Conservation (phyloP, 2,329 filamentous ascomycete genomes). For the Colletotrichum melonis region DNA sequence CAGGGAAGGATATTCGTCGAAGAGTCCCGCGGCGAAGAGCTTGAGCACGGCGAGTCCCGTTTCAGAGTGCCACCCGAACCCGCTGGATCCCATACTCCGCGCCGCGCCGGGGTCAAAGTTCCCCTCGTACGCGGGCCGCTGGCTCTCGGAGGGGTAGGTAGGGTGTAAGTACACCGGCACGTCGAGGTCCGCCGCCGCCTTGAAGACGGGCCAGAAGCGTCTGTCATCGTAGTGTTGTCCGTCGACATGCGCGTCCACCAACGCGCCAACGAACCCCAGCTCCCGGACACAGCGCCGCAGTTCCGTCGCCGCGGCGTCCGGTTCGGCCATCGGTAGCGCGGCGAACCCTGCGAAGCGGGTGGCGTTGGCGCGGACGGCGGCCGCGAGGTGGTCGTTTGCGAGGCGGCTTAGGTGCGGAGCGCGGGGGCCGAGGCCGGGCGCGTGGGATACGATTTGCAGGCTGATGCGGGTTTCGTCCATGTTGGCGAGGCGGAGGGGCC, state of each 20-base stretch:
- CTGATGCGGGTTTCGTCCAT: conserved; percentile 41
- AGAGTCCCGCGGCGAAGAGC: conserved; percentile 21
- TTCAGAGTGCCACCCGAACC: conserved; percentile 63
- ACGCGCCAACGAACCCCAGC: conserved; percentile 69
- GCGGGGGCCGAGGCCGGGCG: conserved; percentile 19
- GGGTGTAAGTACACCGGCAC: conserved; percentile 75
- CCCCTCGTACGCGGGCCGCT: conserved; percentile 42
- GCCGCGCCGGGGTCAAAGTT: conserved; percentile 43
- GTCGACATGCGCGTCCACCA: conserved; percentile 70
- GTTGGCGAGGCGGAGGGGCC: conserved; percentile 38
- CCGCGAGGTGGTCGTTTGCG: conserved; percentile 39
- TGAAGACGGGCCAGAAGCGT: conserved; percentile 73
- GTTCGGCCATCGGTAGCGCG: conserved; percentile 59
- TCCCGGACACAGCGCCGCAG: conserved; percentile 64
- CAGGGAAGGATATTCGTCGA: conserved; percentile 14
- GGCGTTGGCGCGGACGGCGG: conserved; percentile 19
- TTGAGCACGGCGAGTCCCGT: conserved; percentile 49
- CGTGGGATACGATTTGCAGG: conserved; percentile 35
- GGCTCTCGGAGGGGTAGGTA: conserved; percentile 45
- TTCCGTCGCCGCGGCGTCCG: conserved; percentile 60
- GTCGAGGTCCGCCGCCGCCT: conserved; percentile 66
- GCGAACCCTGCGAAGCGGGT: conserved; percentile 11
- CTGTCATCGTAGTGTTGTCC: conserved; percentile 68
- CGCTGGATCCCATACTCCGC: conserved; percentile 50
- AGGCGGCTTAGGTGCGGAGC: conserved; percentile 40